Percentiles rank a stretch among this genome's conserved stretches.
Conservation (phyloP, 2,329 filamentous ascomycete genomes). For the Cryphonectria parasitica region DNA sequence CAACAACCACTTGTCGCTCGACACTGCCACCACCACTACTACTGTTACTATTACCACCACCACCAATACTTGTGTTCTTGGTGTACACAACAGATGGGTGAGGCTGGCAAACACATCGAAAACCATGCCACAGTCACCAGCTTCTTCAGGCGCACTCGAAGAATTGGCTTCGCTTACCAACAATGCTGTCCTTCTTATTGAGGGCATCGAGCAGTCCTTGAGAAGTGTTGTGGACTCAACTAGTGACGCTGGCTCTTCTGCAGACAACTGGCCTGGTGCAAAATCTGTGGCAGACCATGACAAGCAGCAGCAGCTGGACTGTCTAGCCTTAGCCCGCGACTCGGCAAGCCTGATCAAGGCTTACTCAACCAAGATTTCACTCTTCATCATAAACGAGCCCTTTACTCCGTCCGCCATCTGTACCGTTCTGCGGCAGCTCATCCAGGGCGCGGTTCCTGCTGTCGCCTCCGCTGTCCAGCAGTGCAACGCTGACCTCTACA, state of each 20-base stretch:
- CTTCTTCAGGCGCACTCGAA: constrained; percentile 27
- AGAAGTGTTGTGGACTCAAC: constrained; percentile 28
- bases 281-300: constrained; percentile 26
- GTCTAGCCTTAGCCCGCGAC: constrained; percentile 72
- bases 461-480: constrained; percentile 72
- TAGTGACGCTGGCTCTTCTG: constrained; percentile 22
- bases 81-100: not conserved
- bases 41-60: not conserved
- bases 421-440: constrained; percentile 73
- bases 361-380: constrained; percentile 84
- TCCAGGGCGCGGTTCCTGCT: constrained; percentile 72
- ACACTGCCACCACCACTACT: not conserved
- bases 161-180: constrained; percentile 25
- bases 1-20: not conserved
- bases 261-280: constrained; percentile 25
- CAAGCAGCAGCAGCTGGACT: constrained; percentile 45
- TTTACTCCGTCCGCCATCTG: constrained; percentile 79
- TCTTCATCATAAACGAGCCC: constrained; percentile 83
- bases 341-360: constrained; percentile 75
- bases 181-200: constrained; percentile 34
- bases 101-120: not conserved
- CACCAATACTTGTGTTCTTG: not conserved
- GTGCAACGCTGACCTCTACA: constrained; percentile 65
- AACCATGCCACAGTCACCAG: constrained; percentile 14
- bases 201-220: constrained; percentile 28